These are phyloP conservation scores for Serendipita sp. DNA, from an alignment of 1,284 basidiomycete species.

Conservation along the genomic window DNA sequence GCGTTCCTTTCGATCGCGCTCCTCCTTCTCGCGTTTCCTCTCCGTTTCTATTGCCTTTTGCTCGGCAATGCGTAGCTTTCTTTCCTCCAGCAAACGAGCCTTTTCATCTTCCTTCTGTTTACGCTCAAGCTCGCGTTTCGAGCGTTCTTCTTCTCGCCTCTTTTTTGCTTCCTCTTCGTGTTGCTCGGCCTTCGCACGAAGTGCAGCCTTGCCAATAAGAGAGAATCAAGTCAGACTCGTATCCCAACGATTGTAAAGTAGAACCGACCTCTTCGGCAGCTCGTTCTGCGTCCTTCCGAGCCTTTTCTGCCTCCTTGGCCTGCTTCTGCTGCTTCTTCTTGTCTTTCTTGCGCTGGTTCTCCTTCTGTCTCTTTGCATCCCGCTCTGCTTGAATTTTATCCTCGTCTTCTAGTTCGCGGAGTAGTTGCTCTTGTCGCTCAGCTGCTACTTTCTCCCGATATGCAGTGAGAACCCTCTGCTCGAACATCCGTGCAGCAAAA, in stretches of 20 bases:
- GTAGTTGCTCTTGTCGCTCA: conserved; percentile 73
- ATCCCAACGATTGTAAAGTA: neutral
- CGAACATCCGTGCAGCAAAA: conserved; percentile 99
- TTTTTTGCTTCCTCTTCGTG: neutral
- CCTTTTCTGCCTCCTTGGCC: conserved; percentile 20
- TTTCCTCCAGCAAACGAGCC: neutral
- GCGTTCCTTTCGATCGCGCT: conserved; percentile 3
- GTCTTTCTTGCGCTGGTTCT: conserved; percentile 98
- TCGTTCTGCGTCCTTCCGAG: conserved; percentile 46
- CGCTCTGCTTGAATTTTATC: conserved; percentile 65
- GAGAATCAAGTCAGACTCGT: neutral
- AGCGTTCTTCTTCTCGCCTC: neutral
- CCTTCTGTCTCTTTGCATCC: conserved; percentile 88
- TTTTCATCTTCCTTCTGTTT: conserved; percentile 5
- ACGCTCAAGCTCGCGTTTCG: neutral
- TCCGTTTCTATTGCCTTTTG: neutral
- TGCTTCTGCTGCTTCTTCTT: conserved; percentile 54
- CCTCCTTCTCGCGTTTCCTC: neutral
- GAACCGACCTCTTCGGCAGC: conserved; percentile 15
- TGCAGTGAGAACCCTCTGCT: conserved; percentile 88
- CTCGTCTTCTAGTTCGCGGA: conserved; percentile 83
- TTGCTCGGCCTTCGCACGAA: neutral
- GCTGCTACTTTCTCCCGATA: conserved; percentile 88
- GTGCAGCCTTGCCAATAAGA: neutral
- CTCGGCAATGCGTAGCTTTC: neutral